A percentile compares a stretch with the other conserved stretches of the same genome.
phyloP scores from a whole-genome alignment of 108 stramenopile genomes.

The Craspedostauros australis region DNA sequence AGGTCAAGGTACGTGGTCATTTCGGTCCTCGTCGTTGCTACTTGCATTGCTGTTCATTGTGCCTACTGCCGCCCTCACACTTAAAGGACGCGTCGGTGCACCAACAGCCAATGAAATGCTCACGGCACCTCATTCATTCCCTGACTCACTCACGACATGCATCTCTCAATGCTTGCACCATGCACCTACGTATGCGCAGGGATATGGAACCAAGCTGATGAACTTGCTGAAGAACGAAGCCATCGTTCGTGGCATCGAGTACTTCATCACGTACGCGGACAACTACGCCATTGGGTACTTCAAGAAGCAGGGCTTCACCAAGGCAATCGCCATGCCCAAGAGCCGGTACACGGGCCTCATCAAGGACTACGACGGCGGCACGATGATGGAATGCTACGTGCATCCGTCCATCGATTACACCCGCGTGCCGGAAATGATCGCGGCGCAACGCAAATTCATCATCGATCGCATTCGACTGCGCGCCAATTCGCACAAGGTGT shows the following conservation, averaged over 20 bases:
- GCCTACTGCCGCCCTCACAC: no score
- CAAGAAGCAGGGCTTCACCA: conserved; percentile 96
- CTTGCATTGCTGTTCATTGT: not conserved
- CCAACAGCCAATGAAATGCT: not conserved
- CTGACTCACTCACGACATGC: not conserved
- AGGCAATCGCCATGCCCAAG: conserved; percentile 78
- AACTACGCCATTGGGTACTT: conserved; percentile 98
- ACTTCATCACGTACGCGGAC: conserved; percentile 99
- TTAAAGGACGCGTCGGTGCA: no score
- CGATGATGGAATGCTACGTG: conserved; percentile 98
- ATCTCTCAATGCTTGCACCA: conserved; percentile 6
- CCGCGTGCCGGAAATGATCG: conserved; percentile 77
- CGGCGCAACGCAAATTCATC: conserved; percentile 70
- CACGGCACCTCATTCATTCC: not conserved
- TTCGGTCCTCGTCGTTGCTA: not conserved
- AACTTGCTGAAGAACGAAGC: conserved; percentile 93
- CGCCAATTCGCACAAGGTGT: conserved; percentile 58
- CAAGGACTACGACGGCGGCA: conserved; percentile 99
- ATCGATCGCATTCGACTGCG: conserved; percentile 41
- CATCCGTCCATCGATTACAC: conserved; percentile 92
- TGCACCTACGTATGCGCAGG: conserved; percentile 23
- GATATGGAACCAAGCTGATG: conserved; percentile 97
- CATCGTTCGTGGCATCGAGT: conserved; percentile 77
- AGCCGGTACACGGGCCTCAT: conserved; percentile 88
- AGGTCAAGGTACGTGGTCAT: conserved; percentile 51